Evolutionary conservation across 352 stramenopile species (phyloP).

Genomic region (Pythium pyrilobum): DNA sequence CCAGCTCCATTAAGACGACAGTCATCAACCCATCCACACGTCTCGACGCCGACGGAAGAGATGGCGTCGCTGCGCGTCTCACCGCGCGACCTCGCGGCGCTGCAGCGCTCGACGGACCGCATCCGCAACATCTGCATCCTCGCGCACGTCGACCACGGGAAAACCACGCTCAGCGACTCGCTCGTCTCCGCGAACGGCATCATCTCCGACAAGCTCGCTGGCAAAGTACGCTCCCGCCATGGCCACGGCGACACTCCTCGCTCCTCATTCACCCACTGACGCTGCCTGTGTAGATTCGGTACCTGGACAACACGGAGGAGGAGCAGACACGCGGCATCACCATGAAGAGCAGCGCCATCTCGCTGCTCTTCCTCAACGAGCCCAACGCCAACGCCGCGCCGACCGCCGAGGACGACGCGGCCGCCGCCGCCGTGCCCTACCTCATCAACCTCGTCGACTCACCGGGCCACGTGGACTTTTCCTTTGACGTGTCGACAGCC

Average conservation of each 20-base stretch:
- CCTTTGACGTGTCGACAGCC: constrained; percentile 93
- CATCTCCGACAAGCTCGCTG: constrained; percentile 95
- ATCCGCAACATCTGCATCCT: constrained; percentile 96
- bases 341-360: constrained; percentile 96
- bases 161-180: constrained; percentile 92
- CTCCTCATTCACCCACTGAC: no score
- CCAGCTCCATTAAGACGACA: not conserved
- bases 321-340: constrained; percentile 96
- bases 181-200: constrained; percentile 96
- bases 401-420: constrained; percentile 17
- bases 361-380: constrained; percentile 85
- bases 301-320: constrained; percentile 93
- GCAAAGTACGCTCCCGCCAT: constrained; percentile 39
- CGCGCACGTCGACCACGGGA: constrained; percentile 93
- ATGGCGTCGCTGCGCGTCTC: constrained; percentile 35
- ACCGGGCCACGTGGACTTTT: constrained; percentile 95
- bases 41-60: not conserved
- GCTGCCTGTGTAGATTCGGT: constrained; percentile 89
- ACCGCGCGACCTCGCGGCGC: constrained; percentile 37
- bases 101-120: constrained; percentile 72
- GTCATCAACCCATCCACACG: constrained; percentile 6
- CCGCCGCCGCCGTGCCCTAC: constrained; percentile 44
- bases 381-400: constrained; percentile 13
- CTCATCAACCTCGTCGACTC: constrained; percentile 96
- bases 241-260: no score